Base-by-base conservation (phyloP, 768 basidiomycete species). In the Dacryopinax primogenitus region DNA sequence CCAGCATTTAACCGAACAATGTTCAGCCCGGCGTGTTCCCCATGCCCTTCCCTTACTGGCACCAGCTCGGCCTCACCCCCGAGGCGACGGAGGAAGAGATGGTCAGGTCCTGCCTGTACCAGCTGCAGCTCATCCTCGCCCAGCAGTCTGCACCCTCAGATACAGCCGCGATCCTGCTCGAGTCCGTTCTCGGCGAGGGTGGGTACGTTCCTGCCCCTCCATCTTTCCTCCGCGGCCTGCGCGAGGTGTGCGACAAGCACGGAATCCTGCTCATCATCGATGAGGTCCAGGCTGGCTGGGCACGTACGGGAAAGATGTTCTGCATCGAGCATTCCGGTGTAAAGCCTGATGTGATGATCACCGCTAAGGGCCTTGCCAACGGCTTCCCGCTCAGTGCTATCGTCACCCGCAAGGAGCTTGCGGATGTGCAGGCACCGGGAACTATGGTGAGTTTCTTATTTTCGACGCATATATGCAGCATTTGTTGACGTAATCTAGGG, bases 121-220 rank as follows among this genome's bases (percentile, higher is more conserved):
- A 94, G 73, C 81, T 97, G 21, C 86, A 91, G 64, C 81, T 96
- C 15, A 72, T 95, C 13, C 76, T 87, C 66, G 76, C 78, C 62
- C 94, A 97, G 74, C 90, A 93, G 74, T 86, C 86, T 6, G 80
- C 86, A 1, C 89, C 93, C 0, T 74, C 76, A 3, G 94, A 97
- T 73, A 94, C 92, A 0, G 92, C 94, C 1, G 93, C 92, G n/a
- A 86, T 97, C 71, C 76, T 98, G 68, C 76, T 98, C 41, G 95
- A 98, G 78, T 90, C 95, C 41, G 87, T 97, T 0, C 80, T 97
- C 33, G 94, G 93, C 28, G 95, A 97, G 75, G 95, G 95, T 35
- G 95, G 95, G 1, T 97, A 98, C 74, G 89, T 96, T 16, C 86
- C 90, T 32, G 90, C 92, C 0, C 90, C 92, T 0, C 72, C 83